phyloP scores from a whole-genome alignment of 805 yeast species.

The Cyberlindnera veronae region DNA sequence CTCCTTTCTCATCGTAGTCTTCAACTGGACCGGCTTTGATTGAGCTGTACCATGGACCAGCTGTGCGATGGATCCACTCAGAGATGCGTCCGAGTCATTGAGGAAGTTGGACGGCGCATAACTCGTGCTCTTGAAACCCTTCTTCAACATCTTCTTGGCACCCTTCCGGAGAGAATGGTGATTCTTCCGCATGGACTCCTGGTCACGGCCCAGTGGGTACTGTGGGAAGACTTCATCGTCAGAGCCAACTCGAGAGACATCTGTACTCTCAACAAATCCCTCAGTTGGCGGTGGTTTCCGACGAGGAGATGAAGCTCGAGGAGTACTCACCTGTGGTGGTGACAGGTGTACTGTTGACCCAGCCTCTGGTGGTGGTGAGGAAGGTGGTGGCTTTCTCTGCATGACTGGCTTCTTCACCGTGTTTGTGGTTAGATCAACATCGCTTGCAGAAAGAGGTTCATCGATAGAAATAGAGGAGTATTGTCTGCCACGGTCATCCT shows the following conservation, averaged over 20 bases:
- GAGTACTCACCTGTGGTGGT: background rate
- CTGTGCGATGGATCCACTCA: background rate
- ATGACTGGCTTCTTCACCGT: background rate
- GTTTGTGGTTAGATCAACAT: background rate
- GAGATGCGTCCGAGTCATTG: constrained; percentile 5
- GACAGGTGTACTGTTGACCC: background rate
- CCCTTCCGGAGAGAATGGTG: constrained; percentile 17
- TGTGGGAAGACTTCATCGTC: constrained; percentile 22
- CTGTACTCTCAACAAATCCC: too few relatives aligned
- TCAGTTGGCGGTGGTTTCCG: constrained; percentile 27
- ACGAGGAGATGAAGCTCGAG: constrained; percentile 22
- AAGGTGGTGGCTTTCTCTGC: constrained; percentile 26
- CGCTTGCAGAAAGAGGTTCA: background rate
- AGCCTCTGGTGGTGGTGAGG: constrained; percentile 11
- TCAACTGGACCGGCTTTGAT: constrained; percentile 22
- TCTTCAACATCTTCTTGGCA: constrained; percentile 25
- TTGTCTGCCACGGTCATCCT: background rate
- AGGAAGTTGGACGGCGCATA: constrained; percentile 9
- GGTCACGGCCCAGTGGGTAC: constrained; percentile 17
- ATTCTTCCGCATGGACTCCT: constrained; percentile 4
- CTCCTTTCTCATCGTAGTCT: constrained; percentile 28
- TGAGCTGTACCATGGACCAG: background rate
- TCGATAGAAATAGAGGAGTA: constrained; percentile 1
- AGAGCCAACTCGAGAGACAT: too few relatives aligned
- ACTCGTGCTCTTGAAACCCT: constrained; percentile 19